These are phyloP conservation scores for Coccomyxa sp. DNA, from an alignment of 139 green algal species.

Conservation along the genomic window DNA sequence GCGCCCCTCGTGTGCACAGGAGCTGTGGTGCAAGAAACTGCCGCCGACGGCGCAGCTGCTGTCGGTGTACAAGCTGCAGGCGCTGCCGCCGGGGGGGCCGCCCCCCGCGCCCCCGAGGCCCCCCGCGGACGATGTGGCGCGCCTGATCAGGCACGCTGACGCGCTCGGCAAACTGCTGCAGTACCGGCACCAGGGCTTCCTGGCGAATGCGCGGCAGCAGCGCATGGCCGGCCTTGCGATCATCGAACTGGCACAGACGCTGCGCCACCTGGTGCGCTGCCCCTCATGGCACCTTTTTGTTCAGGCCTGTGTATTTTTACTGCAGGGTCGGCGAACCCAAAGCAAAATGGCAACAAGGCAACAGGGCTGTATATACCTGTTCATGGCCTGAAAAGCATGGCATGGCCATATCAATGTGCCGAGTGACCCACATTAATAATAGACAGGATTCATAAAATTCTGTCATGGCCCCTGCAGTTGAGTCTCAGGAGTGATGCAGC, in stretches of 20 bases:
- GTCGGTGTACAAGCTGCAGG: constrained; percentile 54
- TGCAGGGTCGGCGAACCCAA: background rate
- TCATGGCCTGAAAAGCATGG: no score
- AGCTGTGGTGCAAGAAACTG: constrained; percentile 87
- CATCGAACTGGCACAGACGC: constrained; percentile 69
- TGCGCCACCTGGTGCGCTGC: constrained; percentile 32
- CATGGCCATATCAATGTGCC: no score
- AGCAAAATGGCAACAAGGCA: no score
- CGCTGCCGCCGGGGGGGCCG: constrained; percentile 22
- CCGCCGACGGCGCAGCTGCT: constrained; percentile 57
- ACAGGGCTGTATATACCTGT: no score
- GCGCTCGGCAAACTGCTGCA: constrained; percentile 64
- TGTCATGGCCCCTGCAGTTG: no score
- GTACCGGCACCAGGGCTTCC: constrained; percentile 81
- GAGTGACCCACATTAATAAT: no score
- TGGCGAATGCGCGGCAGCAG: constrained; percentile 77
- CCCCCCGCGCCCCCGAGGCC: constrained; percentile 1
- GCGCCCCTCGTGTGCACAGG: constrained; percentile 29
- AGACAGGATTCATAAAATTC: no score
- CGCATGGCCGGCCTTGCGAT: constrained; percentile 72
- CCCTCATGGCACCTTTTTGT: background rate
- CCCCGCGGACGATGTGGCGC: constrained; percentile 6
- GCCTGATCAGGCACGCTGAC: constrained; percentile 57
- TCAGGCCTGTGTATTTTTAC: background rate
- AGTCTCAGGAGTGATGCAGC: no score